Base-by-base conservation (phyloP, 352 stramenopile genomes). In the Globisporangium viniferum region DNA sequence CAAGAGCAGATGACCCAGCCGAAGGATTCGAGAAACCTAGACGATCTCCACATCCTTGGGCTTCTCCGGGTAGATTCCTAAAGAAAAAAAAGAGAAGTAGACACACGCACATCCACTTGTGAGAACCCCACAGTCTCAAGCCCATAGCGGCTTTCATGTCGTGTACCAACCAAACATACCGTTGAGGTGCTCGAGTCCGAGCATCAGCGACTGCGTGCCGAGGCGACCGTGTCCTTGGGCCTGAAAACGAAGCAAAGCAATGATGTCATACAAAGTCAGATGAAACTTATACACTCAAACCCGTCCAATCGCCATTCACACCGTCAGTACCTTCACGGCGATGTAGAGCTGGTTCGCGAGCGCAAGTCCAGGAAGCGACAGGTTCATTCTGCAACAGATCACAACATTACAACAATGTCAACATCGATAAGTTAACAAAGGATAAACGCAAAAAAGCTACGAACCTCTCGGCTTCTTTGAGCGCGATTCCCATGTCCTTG, bases 401-500 rank as follows among this genome's bases (percentile, higher is more conserved):
- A 46, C 20, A n/a, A 58, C n/a, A 64, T 14, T 33, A 48, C 27
- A 59, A 27, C 29, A 59, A 36, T 41, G 14, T 55, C 22, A 62
- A 44, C 54, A 29, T 64, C 15, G 62, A 31, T 29, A 57, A 31
- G 15, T 51, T 27, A 18, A 65, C n/a, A 49, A 24, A 6, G 2
- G 4, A 59, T 18, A 6, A 46, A 46, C 10, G 15, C 24, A 65
- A 6, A 14, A 51, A 20, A 31, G 56, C 7, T 27, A 71, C 76
- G 15, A 72, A 88, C 80, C 78, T 78, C 59, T 93, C 76, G 1
- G 90, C 89, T 71, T 97, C 90, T 62, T 95, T 92, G 14, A 96
- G 66, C 48, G 90, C 90, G 54, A 97, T 97, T 20, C 89, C 88
- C 84, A 97, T 93, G 66, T 97, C 90, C 59, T 97, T 97, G 39